These are phyloP conservation scores for Cyamopsis tetragonoloba DNA, from an alignment of 306 rosid species.

Conservation along the genomic window DNA sequence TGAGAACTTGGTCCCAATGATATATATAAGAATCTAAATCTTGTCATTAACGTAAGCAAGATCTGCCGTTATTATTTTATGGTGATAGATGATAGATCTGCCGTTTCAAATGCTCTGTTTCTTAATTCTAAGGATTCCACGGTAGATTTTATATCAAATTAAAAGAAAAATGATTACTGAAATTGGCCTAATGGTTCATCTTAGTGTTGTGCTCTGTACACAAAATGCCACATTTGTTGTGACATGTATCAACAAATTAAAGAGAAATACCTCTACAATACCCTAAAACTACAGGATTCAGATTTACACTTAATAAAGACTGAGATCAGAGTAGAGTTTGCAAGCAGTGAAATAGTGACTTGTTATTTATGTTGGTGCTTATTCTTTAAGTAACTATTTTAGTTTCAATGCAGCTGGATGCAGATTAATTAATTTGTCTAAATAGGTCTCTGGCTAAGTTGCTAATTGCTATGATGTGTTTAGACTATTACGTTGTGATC, in stretches of 20 bases:
- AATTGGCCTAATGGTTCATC: neutral
- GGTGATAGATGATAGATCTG: too few species aligned
- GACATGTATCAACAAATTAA: neutral
- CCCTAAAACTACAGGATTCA: neutral
- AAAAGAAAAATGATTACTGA: neutral
- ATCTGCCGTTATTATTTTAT: too few species aligned
- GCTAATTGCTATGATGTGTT: too few species aligned
- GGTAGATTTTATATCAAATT: neutral
- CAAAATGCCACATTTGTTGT: neutral
- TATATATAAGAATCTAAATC: too few species aligned
- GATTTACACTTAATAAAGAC: neutral
- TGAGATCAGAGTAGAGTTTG: neutral
- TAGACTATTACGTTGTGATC: neutral
- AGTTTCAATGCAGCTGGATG: slow-evolving; percentile 5
- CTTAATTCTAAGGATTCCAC: neutral
- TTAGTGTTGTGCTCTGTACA: neutral
- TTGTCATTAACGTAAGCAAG: too few species aligned
- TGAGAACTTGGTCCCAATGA: too few species aligned
- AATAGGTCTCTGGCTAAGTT: neutral
- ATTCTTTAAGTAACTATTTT: neutral
- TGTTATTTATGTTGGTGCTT: neutral
- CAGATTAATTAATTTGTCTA: neutral
- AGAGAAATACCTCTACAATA: neutral
- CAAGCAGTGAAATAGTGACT: neutral
- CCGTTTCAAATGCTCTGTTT: neutral